phyloP scores from a whole-genome alignment of 2,329 filamentous ascomycete genomes.

The Cyphellophora europaea region DNA sequence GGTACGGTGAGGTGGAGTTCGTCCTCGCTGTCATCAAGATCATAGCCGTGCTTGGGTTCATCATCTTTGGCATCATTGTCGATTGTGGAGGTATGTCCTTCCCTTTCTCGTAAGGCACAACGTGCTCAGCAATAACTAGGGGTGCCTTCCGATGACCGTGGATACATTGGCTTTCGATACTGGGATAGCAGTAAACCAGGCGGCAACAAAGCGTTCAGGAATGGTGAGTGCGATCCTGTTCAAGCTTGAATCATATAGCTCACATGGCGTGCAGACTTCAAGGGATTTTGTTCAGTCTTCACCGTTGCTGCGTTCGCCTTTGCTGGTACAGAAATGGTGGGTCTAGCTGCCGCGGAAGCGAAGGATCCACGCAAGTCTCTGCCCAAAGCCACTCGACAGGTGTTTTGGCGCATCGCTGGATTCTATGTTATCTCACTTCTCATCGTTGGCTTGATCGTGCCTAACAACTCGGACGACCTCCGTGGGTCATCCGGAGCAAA shows the following conservation, averaged over 20 bases:
- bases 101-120: no score
- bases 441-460: constrained; percentile 74
- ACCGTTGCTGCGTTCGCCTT: constrained; percentile 56
- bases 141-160: constrained; percentile 44
- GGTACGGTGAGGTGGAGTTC: constrained; percentile 85
- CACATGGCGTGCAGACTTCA: constrained; percentile 35
- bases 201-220: constrained; percentile 47
- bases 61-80: constrained; percentile 76
- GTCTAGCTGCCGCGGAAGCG: constrained; percentile 51
- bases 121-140: no score
- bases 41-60: constrained; percentile 76
- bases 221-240: no score
- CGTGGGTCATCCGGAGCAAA: constrained; percentile 56
- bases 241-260: constrained; percentile 31
- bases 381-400: constrained; percentile 77
- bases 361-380: constrained; percentile 57
- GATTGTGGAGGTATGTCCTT: constrained; percentile 75
- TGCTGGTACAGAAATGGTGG: constrained; percentile 53
- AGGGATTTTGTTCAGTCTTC: constrained; percentile 55
- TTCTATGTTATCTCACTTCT: constrained; percentile 82
- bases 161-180: constrained; percentile 71
- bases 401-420: constrained; percentile 87
- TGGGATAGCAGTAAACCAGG: constrained; percentile 50
- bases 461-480: constrained; percentile 51
- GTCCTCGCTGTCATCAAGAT: constrained; percentile 81